Percentiles rank a stretch among this genome's conserved stretches.
Evolutionary conservation across 495 filamentous ascomycete species (phyloP).

Genomic region (Amphirosellinia nigrospora): DNA sequence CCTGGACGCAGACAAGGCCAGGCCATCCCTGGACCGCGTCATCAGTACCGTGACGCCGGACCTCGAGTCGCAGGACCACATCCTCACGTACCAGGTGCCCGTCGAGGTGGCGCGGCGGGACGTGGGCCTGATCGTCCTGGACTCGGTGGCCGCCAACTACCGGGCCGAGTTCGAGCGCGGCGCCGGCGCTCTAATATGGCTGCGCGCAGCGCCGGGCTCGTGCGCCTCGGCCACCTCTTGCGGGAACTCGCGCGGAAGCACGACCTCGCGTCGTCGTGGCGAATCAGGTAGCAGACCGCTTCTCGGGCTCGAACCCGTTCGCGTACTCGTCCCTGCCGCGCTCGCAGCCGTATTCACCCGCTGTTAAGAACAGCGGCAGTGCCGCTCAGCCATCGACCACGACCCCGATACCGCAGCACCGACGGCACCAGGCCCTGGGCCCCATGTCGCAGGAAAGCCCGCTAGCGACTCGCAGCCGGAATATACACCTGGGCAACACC

Average conservation of each 20-base stretch:
- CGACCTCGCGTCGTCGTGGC: conserved; percentile 82
- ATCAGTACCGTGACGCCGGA: conserved; percentile 85
- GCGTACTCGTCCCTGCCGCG: conserved; percentile 17
- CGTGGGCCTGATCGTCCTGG: conserved; percentile 81
- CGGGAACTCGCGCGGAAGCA: conserved; percentile 74
- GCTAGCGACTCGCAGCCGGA: conserved; percentile 44
- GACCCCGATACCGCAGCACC: neutral
- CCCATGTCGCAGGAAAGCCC: conserved; percentile 45
- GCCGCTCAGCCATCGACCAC: neutral
- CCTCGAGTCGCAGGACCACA: conserved; percentile 94
- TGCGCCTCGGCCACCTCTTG: conserved; percentile 76
- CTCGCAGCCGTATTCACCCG: conserved; percentile 8
- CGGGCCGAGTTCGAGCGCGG: conserved; percentile 80
- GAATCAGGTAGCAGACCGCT: conserved; percentile 95
- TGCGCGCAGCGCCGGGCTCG: conserved; percentile 69
- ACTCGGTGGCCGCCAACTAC: conserved; percentile 93
- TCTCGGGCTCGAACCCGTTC: conserved; percentile 46
- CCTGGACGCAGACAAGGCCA: conserved; percentile 47
- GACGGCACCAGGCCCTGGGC: neutral
- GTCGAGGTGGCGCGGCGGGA: conserved; percentile 76
- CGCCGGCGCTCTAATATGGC: conserved; percentile 57
- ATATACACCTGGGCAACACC: neutral
- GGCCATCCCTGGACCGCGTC: conserved; percentile 73
- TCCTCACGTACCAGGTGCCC: conserved; percentile 87
- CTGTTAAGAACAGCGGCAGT: conserved; percentile 13